Conservation (phyloP, 176 grass and related monocot species). For the Bothriochloa decipiens region DNA sequence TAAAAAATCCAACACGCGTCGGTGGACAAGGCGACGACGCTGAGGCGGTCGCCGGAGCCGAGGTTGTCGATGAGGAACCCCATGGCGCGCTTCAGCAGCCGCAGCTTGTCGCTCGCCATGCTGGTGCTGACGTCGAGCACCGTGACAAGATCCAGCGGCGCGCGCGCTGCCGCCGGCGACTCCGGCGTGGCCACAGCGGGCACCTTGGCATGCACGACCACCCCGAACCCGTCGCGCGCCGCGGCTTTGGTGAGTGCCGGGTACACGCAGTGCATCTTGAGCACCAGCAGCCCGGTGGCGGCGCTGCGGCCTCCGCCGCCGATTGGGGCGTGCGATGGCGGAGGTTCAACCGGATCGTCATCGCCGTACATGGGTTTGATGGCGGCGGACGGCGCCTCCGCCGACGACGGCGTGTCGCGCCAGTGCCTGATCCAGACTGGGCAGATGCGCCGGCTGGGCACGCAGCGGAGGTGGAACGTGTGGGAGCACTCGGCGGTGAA, state of each 20-base stretch:
- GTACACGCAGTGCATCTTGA: conserved; percentile 48
- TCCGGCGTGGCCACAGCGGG: neutral
- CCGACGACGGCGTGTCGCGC: conserved; percentile 19
- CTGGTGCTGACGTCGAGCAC: neutral
- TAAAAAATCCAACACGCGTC: no score
- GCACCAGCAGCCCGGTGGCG: conserved; percentile 15
- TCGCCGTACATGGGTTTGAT: neutral
- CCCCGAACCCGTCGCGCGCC: conserved; percentile 39
- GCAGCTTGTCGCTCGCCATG: neutral
- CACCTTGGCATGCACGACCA: conserved; percentile 51
- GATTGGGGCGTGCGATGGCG: neutral
- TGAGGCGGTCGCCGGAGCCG: neutral
- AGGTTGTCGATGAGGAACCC: neutral
- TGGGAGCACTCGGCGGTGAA: conserved; percentile 63
- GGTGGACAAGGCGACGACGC: neutral
- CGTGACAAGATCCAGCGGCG: neutral
- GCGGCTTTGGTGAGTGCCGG: conserved; percentile 33
- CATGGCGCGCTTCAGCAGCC: neutral
- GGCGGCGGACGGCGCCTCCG: neutral
- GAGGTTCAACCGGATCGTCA: neutral
- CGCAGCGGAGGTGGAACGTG: conserved; percentile 62
- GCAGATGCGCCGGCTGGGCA: conserved; percentile 30
- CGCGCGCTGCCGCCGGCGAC: neutral
- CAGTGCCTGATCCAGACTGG: conserved; percentile 50
- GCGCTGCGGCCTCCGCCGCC: neutral